Evolutionary conservation across 2,329 filamentous ascomycete genomes (phyloP), one percentile per base, ranked within the genome.

Genomic region (Cordyceps cateniannulata): DNA sequence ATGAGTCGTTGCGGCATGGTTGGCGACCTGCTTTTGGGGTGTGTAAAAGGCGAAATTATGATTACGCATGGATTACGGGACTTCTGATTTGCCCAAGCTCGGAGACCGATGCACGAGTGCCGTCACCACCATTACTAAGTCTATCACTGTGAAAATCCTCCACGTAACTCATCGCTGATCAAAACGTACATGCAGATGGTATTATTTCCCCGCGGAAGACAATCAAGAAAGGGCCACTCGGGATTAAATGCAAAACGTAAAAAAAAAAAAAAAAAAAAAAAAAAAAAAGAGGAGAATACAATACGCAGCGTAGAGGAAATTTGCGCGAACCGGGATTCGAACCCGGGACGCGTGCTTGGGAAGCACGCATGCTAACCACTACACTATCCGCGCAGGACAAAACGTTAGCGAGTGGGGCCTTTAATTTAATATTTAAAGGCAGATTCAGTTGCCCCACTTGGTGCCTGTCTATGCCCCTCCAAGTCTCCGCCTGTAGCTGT

Each of bases 331-430:
- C 60, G 60, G 60, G 60, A 58, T 61, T 61, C 60, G 60, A 61
- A 61, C 60, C 60, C 60, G 60, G 60, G 60, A 38, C 60, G 60
- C 60, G 53, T 61, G 60, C 60, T 61, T 61, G 60, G 60, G 60
- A 61, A 61, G 60, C 60, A 61, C 53, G 60, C 60, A 61, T 61
- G 60, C 60, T 61, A 61, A 61, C 60, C 60, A 57, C 60, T 61
- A 61, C 60, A 61, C 60, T 61, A 61, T 61, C 60, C 60, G 60
- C 60, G 60, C 60, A 29, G 29, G 52, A 61, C 42, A 56, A 49
- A 35, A 51, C 38, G 53, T 24, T 52, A 47, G 16, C 47, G 18
- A 35, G 32, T 42, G 42, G 20, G 7, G 40, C 29, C 3, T 42
- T 61, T 45, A 57, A 35, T 24, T 2, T 1, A 18, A 3, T 0